Percentiles rank a stretch among this genome's conserved stretches.
These are phyloP conservation scores for Syzygium grande DNA, from an alignment of 345 rosid species.

Conservation along the genomic window DNA sequence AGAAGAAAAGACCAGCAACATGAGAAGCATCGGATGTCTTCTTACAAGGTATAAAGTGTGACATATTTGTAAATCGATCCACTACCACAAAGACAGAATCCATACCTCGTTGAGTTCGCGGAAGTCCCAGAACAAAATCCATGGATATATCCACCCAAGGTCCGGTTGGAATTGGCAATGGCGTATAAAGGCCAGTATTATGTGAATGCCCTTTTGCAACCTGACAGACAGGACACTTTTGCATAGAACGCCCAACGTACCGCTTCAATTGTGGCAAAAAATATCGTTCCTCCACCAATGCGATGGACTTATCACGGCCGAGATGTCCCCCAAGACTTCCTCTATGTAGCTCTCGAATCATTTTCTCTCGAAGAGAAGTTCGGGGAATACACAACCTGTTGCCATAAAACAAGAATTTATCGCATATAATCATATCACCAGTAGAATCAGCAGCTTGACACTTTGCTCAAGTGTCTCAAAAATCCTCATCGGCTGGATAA, in stretches of 20 bases:
- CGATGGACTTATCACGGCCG: neutral
- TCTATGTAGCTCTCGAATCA: neutral
- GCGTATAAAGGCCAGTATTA: neutral
- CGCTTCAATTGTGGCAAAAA: neutral
- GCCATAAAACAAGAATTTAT: neutral
- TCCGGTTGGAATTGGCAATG: neutral
- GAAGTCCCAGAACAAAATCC: neutral
- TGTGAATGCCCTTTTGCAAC: neutral
- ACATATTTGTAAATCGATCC: neutral
- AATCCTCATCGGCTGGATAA: neutral
- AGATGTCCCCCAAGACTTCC: neutral
- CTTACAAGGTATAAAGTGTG: neutral
- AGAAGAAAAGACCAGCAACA: neutral
- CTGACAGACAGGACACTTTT: neutral
- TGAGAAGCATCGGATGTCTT: neutral
- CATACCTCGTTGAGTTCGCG: neutral
- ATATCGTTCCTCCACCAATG: neutral
- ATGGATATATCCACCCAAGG: neutral
- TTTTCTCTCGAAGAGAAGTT: neutral
- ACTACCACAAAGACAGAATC: neutral
- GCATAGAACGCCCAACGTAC: neutral
- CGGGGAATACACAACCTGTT: neutral
- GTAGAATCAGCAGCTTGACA: neutral
- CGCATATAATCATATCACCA: neutral
- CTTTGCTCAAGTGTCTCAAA: neutral